A percentile compares a stretch with the other conserved stretches of the same genome.
These are phyloP conservation scores for Trichosporon faecale DNA, from an alignment of 1,284 basidiomycete genomes.

Conservation along the genomic window DNA sequence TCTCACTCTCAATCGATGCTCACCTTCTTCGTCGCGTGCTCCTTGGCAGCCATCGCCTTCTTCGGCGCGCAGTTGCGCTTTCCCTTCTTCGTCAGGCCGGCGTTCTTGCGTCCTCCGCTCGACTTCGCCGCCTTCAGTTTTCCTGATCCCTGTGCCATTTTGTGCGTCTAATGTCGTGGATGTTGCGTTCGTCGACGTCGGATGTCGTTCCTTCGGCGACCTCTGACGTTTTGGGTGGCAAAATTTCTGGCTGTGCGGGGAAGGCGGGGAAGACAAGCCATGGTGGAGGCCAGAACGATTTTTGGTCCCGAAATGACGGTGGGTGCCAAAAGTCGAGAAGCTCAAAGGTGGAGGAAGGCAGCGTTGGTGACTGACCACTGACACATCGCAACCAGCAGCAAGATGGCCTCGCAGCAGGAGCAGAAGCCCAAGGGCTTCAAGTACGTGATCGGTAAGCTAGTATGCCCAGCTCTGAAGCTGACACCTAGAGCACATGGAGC, in stretches of 20 bases:
- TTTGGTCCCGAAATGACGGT: slow-evolving; percentile 17
- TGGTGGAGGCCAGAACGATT: neutral
- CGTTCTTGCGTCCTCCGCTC: slow-evolving; percentile 44
- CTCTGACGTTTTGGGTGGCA: slow-evolving; percentile 16
- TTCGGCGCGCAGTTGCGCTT: slow-evolving; percentile 46
- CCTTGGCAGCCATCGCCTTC: slow-evolving; percentile 32
- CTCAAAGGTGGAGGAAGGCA: neutral
- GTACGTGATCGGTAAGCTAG: slow-evolving; percentile 47
- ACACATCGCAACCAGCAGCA: neutral
- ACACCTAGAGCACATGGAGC: slow-evolving; percentile 84
- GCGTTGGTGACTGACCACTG: neutral
- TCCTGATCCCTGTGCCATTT: slow-evolving; percentile 47
- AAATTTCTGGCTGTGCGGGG: slow-evolving; percentile 3
- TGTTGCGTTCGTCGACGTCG: neutral
- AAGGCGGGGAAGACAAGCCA: neutral
- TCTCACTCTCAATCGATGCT: too few relatives aligned
- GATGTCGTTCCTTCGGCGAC: neutral
- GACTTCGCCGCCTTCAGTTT: slow-evolving; percentile 40
- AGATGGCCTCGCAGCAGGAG: slow-evolving; percentile 4
- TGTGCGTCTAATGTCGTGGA: slow-evolving; percentile 2
- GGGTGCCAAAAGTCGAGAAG: neutral
- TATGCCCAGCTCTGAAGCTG: neutral
- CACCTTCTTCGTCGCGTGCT: slow-evolving; percentile 42
- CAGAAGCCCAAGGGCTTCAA: slow-evolving; percentile 32
- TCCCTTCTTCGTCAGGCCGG: slow-evolving; percentile 43